phyloP scores from a whole-genome alignment of 371 early-diverging fungal species.

The Funneliformis caledonium region DNA sequence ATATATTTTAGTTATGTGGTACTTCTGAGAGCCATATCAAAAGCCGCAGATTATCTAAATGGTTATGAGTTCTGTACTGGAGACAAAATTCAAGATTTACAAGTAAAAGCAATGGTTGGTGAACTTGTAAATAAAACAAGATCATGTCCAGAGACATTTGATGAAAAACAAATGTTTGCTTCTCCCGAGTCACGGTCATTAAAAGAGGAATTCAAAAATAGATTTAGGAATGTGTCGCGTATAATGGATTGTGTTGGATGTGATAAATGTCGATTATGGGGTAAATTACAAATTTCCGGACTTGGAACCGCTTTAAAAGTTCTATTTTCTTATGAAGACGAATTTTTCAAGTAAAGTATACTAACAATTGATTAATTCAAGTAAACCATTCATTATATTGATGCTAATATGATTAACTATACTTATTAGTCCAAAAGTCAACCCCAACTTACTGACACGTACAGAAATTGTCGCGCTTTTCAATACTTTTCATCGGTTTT shows the following conservation, averaged over 20 bases:
- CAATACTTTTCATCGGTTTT: conserved; percentile 87
- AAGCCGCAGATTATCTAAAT: conserved; percentile 78
- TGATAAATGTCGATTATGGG: conserved; percentile 98
- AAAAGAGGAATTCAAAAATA: conserved; percentile 84
- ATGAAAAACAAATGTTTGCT: conserved; percentile 85
- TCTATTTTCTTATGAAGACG: conserved; percentile 87
- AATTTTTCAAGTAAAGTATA: conserved; percentile 58
- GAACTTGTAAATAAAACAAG: conserved; percentile 63
- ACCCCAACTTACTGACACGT: conserved; percentile 68
- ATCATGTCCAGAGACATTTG: conserved; percentile 80
- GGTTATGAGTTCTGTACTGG: conserved; percentile 72
- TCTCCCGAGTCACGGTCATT: conserved; percentile 57
- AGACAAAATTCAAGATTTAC: conserved; percentile 55
- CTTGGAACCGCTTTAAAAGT: conserved; percentile 95
- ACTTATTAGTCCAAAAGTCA: conserved; percentile 51
- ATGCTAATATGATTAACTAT: too few relatives aligned
- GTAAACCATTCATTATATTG: neutral
- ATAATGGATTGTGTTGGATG: conserved; percentile 99
- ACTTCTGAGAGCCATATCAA: conserved; percentile 81
- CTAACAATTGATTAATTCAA: neutral
- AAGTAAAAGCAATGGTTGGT: conserved; percentile 52
- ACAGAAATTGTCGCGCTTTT: conserved; percentile 92
- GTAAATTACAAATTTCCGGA: conserved; percentile 85
- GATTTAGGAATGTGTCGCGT: conserved; percentile 93
- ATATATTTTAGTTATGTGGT: conserved; percentile 91